Evolutionary conservation across 1,284 basidiomycete species (phyloP), one percentile per base, ranked within the genome.

Genomic region (Trametes pubescens): DNA sequence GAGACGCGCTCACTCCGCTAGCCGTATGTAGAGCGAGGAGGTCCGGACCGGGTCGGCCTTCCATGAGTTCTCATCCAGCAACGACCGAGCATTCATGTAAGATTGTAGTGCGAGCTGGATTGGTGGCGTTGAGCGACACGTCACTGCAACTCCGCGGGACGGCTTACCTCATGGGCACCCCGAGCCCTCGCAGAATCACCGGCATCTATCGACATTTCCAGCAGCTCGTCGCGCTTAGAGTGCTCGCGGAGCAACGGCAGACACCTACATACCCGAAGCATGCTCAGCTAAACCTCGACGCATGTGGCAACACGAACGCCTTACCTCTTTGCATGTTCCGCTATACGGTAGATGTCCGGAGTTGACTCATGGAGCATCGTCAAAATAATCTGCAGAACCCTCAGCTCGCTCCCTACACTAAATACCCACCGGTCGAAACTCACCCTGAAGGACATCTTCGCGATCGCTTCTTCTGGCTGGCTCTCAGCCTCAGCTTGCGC

Each of bases 391-490:
- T 90, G 53, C 40, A 22, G 44, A 21, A 46, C 10, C 5, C 51
- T 53, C n/a, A 16, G n/a, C 47, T 37, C 46, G 51, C 61, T 49
- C 61, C 48, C 61, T n/a, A 32, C 11, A 37, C 22, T 21, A 24
- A 18, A 22, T n/a, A 22, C 18, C 11, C 4, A 34, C 26, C 10
- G 2, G 6, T 21, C 13, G 34, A 18, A 1, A 63, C 72, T 29
- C 71, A 89, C 88, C 74, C 85, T 82, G 66, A 89, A 84, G 9
- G 87, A 88, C 88, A 91, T 90, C 71, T 86, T 89, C n/a, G 86
- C 81, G 37, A 85, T 77, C 0, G 78, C 74, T n/a, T 82, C 82
- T 44, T 78, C 75, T 0, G 86, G 78, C 14, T 90, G 77, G 3
- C 74, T 75, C 49, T 82, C 79, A 0, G 82, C 84, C 73, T 89